Conservation (phyloP, 352 stramenopile genomes). For the Pythium dissotocum region DNA sequence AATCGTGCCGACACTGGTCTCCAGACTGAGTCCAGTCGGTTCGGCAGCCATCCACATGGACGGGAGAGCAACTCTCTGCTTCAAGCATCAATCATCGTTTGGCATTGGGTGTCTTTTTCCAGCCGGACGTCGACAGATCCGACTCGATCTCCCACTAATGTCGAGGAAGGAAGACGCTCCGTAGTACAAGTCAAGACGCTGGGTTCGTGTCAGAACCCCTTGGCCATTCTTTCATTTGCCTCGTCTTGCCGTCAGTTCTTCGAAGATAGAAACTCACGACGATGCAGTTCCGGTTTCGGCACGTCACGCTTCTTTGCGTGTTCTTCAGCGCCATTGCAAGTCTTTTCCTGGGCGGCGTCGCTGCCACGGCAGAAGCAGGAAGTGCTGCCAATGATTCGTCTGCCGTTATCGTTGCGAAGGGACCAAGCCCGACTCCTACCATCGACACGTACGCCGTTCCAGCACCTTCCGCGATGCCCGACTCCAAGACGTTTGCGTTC, state of each 20-base stretch:
- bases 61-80: neutral
- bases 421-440: neutral
- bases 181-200: neutral
- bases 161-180: neutral
- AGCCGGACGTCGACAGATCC: neutral
- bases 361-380: neutral
- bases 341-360: neutral
- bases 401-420: neutral
- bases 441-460: conserved; percentile 26
- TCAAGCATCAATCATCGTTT: neutral
- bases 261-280: neutral
- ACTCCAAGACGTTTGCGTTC: conserved; percentile 48
- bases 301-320: neutral
- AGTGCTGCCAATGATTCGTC: neutral
- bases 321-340: neutral
- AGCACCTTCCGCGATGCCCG: conserved; percentile 38
- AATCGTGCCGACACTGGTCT: neutral
- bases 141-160: neutral
- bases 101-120: neutral
- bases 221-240: conserved; percentile 2
- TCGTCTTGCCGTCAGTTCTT: neutral
- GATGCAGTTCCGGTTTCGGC: neutral
- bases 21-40: neutral
- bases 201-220: neutral
- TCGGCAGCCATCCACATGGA: conserved; percentile 2